Evolutionary conservation across 257 asterid genomes (phyloP), one percentile per base, ranked within the genome.

Genomic region (Plantago ovata): DNA sequence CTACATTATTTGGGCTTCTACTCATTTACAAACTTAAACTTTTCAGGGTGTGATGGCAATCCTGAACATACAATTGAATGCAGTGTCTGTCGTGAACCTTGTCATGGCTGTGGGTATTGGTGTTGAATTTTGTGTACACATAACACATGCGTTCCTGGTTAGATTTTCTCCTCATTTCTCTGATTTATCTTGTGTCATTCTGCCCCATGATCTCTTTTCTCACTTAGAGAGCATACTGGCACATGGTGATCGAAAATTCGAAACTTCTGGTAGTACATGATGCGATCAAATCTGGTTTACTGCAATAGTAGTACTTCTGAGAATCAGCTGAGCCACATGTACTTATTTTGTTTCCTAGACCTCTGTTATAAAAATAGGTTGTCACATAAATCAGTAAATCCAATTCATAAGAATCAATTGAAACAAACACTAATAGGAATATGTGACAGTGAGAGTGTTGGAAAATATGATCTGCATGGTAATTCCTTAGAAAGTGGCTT

Each of bases 81-180:
- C 98, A 2, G 66, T 92, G 21, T 92, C 98, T 13, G 97, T 92
- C 36, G 98, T 92, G 67, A 92, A 92, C 81, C 98, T 92, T 56
- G 88, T 92, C 48, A 92, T 92, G 98, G 79, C 98, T 1, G 95
- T 92, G 64, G 98, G 98, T 43, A 92, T 92, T 68, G 96, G 89
- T 13, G 97, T 92, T 13, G 98, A 92, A 75, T 92, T 92, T 75
- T 85, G 95, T 32, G 98, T 92, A 77, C 98, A 92, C 65, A 82
- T 92, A 60, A 88, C 96, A 1, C 98, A 92, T 71, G 97, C 97
- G 61, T 92, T 92, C 91, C 68, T 92, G 98, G 98, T 92, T 23
- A 71, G 96, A 67, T 42, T 38, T 63, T 63, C 51, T n/a, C 53
- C 50, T 69, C 24, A 36, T 20, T 56, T 19, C 57, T 41, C 18